A percentile compares a stretch with the other conserved stretches of the same genome.
Conservation (phyloP, 345 rosid genomes). For the Lumnitzera littorea region DNA sequence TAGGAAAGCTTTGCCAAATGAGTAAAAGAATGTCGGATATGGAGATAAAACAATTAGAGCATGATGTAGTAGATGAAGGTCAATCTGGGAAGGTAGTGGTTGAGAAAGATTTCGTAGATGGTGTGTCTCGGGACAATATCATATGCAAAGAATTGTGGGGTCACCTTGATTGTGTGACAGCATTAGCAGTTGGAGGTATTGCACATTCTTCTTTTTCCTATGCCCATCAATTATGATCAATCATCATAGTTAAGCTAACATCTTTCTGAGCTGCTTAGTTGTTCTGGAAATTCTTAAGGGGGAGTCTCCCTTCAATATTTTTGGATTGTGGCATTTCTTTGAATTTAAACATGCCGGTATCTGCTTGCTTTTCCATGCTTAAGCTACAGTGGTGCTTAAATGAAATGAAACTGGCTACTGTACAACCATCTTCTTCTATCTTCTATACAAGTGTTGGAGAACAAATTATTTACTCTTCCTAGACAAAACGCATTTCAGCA, state of each 20-base stretch:
- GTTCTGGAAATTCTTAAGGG: too few species aligned
- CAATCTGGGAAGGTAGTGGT: constrained; percentile 12
- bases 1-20: constrained; percentile 43
- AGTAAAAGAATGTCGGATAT: constrained; percentile 16
- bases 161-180: constrained; percentile 74
- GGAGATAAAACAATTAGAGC: constrained; percentile 16
- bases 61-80: constrained; percentile 22
- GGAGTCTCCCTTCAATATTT: too few species aligned
- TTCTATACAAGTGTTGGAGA: too few species aligned
- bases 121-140: constrained; percentile 38
- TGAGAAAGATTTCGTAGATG: constrained; percentile 35
- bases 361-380: too few species aligned
- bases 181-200: constrained; percentile 79
- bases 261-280: not conserved
- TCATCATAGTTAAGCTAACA: not conserved
- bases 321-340: too few species aligned
- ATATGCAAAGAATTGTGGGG: constrained; percentile 53
- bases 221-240: not conserved
- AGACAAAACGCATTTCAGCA: not conserved
- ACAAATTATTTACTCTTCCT: not conserved
- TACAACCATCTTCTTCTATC: too few species aligned
- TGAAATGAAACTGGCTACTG: too few species aligned
- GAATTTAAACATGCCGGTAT: too few species aligned
- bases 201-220: not conserved
- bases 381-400: too few species aligned